phyloP scores from a whole-genome alignment of 2,329 filamentous ascomycete genomes.

The Penicillium sp. region DNA sequence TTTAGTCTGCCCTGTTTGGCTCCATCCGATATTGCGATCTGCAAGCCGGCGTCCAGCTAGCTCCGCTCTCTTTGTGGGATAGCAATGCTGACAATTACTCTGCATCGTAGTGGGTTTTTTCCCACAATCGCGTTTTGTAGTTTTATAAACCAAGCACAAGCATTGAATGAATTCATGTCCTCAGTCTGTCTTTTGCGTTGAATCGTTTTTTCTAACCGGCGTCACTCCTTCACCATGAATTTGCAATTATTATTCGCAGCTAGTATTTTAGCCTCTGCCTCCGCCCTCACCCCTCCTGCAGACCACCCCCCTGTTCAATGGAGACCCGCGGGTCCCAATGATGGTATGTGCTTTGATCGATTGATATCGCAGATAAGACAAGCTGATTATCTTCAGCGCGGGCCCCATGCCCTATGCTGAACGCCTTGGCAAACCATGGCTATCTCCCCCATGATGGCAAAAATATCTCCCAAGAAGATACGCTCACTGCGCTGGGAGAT shows the following conservation, averaged over 20 bases:
- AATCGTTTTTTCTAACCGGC: not conserved
- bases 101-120: not conserved
- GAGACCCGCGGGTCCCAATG: constrained; percentile 1
- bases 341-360: not conserved
- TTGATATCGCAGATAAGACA: not conserved
- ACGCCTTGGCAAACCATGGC: constrained; percentile 1
- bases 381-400: constrained; percentile 18
- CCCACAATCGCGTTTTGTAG: not conserved
- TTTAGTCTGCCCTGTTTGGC: not conserved
- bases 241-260: not conserved
- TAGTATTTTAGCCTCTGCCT: not conserved
- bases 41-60: not conserved
- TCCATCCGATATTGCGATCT: constrained; percentile 1
- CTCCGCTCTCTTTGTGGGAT: not conserved
- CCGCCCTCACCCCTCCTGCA: not conserved
- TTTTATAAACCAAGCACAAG: constrained; percentile 3
- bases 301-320: constrained; percentile 5
- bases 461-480: constrained; percentile 38
- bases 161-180: not conserved
- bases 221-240: constrained; percentile 2
- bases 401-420: constrained; percentile 27
- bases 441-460: constrained; percentile 15
- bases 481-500: constrained; percentile 30
- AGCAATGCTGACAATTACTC: constrained; percentile 1
- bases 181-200: not conserved